Base-by-base conservation (phyloP, 2,329 filamentous ascomycete species). In the Orbilia brochopaga region DNA sequence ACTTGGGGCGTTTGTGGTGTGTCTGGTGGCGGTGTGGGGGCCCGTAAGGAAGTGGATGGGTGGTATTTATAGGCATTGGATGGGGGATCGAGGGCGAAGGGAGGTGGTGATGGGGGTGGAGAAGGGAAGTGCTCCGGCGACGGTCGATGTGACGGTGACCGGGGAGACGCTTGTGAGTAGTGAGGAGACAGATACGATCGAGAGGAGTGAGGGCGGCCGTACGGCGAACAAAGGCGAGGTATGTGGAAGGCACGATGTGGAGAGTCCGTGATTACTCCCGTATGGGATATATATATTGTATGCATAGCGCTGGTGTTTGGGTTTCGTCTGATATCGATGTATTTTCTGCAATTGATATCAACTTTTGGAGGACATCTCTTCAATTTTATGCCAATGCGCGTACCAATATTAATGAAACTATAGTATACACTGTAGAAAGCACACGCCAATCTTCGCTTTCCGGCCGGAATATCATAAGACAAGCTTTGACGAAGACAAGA, bases 11-110 rank as follows among this genome's bases (percentile, higher is more conserved):
- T 70, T 70, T 63, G 66, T 70, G 32, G 53, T 64, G 15, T 70
- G 58, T 10, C 15, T 70, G 53, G 66, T 70, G 42, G 66, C 66
- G 19, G 59, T 70, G 46, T 70, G 66, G 66, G 66, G 66, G 0
- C 66, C 66, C 1, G 58, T 70, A 40, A 54, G 58, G 59, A 58
- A 70, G 30, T 70, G 55, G 27, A 27, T 55, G 3, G 53, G 32
- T 17, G 27, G 23, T 13, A 17, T 63, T 48, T 69, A n/a, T n/a
- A n/a, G n/a, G n/a, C n/a, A n/a, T n/a, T n/a, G n/a, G n/a, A n/a
- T n/a, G n/a, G n/a, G n/a, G n/a, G n/a, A n/a, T n/a, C n/a, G n/a
- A n/a, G n/a, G n/a, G n/a, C n/a, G n/a, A n/a, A n/a, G n/a, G n/a
- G n/a, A n/a, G n/a, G n/a, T n/a, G n/a, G n/a, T n/a, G 35, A 52